Conservation (phyloP, 352 stramenopile species). For the Phytophthora sojae region DNA sequence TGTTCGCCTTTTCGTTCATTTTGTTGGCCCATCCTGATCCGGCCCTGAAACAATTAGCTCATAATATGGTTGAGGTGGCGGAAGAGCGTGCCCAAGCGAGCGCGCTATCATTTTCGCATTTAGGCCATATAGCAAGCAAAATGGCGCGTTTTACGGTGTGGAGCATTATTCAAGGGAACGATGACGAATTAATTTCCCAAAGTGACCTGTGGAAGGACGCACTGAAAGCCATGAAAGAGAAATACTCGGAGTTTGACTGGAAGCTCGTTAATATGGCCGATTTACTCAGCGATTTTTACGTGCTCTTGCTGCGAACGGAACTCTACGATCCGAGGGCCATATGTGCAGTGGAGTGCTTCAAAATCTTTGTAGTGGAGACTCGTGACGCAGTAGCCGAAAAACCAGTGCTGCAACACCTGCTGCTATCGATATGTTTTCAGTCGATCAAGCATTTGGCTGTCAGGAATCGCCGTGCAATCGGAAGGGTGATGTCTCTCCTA, state of each 20-base stretch:
- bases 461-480: constrained; percentile 41
- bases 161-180: constrained; percentile 47
- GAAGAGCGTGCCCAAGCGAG: constrained; percentile 52
- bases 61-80: constrained; percentile 55
- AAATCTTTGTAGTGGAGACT: constrained; percentile 63
- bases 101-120: constrained; percentile 57
- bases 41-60: constrained; percentile 44
- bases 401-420: constrained; percentile 66
- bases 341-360: constrained; percentile 71
- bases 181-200: constrained; percentile 34
- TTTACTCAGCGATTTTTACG: constrained; percentile 66
- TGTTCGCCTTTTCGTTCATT: constrained; percentile 81
- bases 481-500: constrained; percentile 53
- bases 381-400: constrained; percentile 43
- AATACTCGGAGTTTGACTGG: constrained; percentile 77
- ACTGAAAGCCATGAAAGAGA: constrained; percentile 70
- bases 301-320: constrained; percentile 54
- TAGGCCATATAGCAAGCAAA: constrained; percentile 72
- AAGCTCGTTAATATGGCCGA: constrained; percentile 66
- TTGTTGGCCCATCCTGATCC: constrained; percentile 35
- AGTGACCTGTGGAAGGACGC: constrained; percentile 52
- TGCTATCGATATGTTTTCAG: constrained; percentile 79
- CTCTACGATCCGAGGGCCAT: constrained; percentile 55
- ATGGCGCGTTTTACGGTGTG: constrained; percentile 72
- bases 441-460: constrained; percentile 55